Percentiles rank a stretch among this genome's conserved stretches.
These are phyloP conservation scores for Diaporthe sp. DNA, from an alignment of 2,329 filamentous ascomycete species.

Conservation along the genomic window DNA sequence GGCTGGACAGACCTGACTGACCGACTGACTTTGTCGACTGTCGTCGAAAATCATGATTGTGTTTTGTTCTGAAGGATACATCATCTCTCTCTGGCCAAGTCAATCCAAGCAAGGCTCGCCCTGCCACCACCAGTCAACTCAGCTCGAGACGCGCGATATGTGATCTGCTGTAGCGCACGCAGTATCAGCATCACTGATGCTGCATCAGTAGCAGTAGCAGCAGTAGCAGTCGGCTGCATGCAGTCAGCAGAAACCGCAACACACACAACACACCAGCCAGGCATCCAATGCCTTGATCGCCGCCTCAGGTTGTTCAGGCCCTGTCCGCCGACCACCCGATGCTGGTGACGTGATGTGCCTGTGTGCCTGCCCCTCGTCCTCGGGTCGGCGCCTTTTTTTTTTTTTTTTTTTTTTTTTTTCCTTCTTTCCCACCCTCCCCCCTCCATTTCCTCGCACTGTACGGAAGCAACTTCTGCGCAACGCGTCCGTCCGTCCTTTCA, in stretches of 20 bases:
- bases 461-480: conserved; percentile 13
- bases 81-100: neutral
- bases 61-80: neutral
- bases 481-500: conserved; percentile 2
- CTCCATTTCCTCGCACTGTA: neutral
- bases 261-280: neutral
- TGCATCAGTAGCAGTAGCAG: neutral
- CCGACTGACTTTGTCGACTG: neutral
- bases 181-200: neutral
- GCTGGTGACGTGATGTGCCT: conserved; percentile 10
- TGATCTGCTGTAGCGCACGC: neutral
- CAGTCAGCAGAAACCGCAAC: conserved; percentile 21
- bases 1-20: no score
- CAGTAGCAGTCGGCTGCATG: conserved; percentile 2
- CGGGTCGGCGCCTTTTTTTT: neutral
- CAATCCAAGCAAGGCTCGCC: neutral
- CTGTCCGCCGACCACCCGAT: neutral
- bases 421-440: neutral
- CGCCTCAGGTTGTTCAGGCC: conserved; percentile 3
- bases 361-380: conserved; percentile 13
- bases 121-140: neutral
- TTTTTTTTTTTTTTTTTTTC: neutral
- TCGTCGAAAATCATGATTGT: neutral
- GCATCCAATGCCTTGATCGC: conserved; percentile 16
- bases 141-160: neutral